Evolutionary conservation across 192 early-diverging fungal species (phyloP), one percentile per base, ranked within the genome.

Genomic region (Umbelopsis ramanniana): DNA sequence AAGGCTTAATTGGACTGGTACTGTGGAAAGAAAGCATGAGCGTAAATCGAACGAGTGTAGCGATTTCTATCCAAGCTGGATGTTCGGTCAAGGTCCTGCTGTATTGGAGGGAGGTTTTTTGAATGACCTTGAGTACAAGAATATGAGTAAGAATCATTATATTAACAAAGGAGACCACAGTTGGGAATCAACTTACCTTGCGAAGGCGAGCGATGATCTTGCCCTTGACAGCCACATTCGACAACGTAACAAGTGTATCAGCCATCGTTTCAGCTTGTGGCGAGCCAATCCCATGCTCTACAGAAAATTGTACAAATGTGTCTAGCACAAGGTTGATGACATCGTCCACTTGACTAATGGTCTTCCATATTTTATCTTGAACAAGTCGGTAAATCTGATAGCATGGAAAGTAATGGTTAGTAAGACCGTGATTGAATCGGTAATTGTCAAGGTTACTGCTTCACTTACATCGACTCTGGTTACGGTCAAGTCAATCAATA

Each of bases 1-100:
- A 94, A 71, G 88, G 85, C 45, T 87, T 84, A 4, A 90, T 88
- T 55, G 88, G 76, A 15, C 75, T 77, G 2, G 80, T 77, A 70
- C 91, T 90, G 70, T 95, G 89, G 79, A 97, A 98, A 12, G 92
- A 93, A 45, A 95, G 83, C 74, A 94, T 94, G 70, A 97, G 77
- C 46, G 93, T 85, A 79, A 96, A 91, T 11, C 96, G 86, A 67
- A 94, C 82, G 45, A 97, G 79, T 15, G 94, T 90, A 0, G 90
- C 91, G 71, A 98, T 94, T 73, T 98, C 92, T 38, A 87, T 85
- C 95, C 94, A 97, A 46, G 90, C 83, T 66, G 90, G 85, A 72
- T 96, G 94, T 19, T 93, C 85, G 0, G 87, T 85, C n/a, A 98
- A 81, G 29, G 87, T 82, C 19, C 81, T 71, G 24, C 86, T 84